Percentiles rank a stretch among this genome's conserved stretches.
Conservation (phyloP, 1,139 yeast genomes). For the Diutina neorugosa region DNA sequence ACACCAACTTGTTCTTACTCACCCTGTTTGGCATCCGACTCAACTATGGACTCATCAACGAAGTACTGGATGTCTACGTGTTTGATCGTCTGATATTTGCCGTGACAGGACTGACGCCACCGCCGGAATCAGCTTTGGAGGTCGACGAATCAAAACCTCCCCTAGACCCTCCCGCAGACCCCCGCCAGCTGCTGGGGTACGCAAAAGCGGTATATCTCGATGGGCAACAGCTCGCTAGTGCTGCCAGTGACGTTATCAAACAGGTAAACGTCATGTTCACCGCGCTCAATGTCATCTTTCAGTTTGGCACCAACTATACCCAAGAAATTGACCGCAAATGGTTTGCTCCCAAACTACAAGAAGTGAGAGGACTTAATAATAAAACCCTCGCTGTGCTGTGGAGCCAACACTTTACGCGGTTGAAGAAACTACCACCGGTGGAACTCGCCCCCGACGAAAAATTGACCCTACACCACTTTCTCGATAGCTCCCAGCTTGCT, state of each 20-base stretch:
- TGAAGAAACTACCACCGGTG: conserved; percentile 24
- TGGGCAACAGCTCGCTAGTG: conserved; percentile 4
- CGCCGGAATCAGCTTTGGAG: background rate
- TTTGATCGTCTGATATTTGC: conserved; percentile 8
- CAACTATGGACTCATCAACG: conserved; percentile 37
- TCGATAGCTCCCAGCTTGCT: conserved; percentile 18
- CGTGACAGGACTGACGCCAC: background rate
- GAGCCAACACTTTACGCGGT: conserved; percentile 28
- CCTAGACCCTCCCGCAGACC: background rate
- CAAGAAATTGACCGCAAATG: conserved; percentile 34
- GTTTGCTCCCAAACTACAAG: conserved; percentile 36
- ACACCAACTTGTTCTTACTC: conserved; percentile 38
- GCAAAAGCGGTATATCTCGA: background rate
- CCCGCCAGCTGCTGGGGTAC: background rate
- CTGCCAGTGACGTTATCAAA: conserved; percentile 7
- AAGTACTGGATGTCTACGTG: conserved; percentile 34
- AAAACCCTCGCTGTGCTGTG: conserved; percentile 39
- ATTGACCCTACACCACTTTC: conserved; percentile 13
- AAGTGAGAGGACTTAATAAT: conserved; percentile 31
- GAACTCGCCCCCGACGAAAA: conserved; percentile 7
- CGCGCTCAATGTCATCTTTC: conserved; percentile 43
- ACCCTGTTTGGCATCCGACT: conserved; percentile 56
- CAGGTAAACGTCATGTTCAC: conserved; percentile 33
- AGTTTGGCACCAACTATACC: conserved; percentile 43
- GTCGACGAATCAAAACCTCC: background rate